phyloP scores from a whole-genome alignment of 306 rosid genomes.

The Corylus americana region DNA sequence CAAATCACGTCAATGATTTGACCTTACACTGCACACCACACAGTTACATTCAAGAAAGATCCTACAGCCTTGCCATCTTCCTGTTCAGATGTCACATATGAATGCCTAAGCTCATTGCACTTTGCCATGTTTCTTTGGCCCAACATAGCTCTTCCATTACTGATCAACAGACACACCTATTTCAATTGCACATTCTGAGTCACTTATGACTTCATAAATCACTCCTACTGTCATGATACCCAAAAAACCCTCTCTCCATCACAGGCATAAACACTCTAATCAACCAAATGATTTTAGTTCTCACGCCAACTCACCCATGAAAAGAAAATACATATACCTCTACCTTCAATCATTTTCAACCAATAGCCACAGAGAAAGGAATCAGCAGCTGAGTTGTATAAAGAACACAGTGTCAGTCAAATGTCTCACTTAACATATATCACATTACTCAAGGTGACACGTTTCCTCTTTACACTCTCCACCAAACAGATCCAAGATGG shows the following conservation, averaged over 20 bases:
- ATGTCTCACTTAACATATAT: background rate
- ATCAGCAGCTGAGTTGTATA: background rate
- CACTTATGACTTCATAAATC: background rate
- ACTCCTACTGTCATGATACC: background rate
- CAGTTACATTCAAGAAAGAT: background rate
- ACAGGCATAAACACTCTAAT: background rate
- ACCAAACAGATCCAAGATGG: background rate
- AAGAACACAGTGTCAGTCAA: background rate
- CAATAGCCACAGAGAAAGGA: background rate
- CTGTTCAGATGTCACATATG: background rate
- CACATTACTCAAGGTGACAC: background rate
- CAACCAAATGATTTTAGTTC: background rate
- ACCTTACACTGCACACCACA: background rate
- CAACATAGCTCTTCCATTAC: background rate
- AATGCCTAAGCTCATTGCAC: background rate
- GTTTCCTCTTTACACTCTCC: background rate
- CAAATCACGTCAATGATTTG: background rate
- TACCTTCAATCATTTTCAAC: background rate
- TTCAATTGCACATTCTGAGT: background rate
- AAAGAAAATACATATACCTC: background rate
- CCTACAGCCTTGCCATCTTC: background rate
- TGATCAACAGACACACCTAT: background rate
- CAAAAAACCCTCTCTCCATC: background rate
- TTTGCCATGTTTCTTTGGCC: constrained; percentile 1
- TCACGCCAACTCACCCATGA: background rate